These are phyloP conservation scores for Irpex sp. DNA, from an alignment of 1,284 basidiomycete genomes.

Conservation along the genomic window DNA sequence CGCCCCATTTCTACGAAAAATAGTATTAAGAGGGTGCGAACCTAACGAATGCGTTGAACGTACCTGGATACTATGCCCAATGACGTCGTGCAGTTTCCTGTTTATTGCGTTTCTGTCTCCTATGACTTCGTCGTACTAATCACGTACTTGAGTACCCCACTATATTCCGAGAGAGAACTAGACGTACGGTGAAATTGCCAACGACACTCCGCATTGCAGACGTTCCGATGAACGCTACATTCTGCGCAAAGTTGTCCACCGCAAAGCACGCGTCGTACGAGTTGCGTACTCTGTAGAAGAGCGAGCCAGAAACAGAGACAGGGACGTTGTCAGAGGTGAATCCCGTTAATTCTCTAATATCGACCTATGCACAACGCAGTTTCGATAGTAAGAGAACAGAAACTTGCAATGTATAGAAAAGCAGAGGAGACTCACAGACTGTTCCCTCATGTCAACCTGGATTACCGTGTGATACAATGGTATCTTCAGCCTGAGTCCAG, in stretches of 20 bases:
- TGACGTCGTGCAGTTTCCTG: conserved; percentile 39
- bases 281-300: conserved; percentile 46
- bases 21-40: too few species aligned
- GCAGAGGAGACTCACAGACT: conserved; percentile 29
- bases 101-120: conserved; percentile 50
- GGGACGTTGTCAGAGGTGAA: conserved; percentile 54
- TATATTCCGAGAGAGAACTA: conserved; percentile 1
- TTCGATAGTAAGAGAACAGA: background rate
- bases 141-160: background rate
- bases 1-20: conserved; percentile 42
- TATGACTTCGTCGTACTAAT: conserved; percentile 35
- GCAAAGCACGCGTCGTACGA: conserved; percentile 50
- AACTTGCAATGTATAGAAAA: background rate
- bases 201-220: conserved; percentile 48
- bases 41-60: background rate
- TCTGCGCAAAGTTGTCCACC: conserved; percentile 41
- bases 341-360: conserved; percentile 23
- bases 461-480: conserved; percentile 42
- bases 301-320: conserved; percentile 44
- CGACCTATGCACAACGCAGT: background rate
- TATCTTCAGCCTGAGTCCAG: conserved; percentile 42
- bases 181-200: conserved; percentile 43
- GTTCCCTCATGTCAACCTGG: conserved; percentile 44
- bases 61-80: conserved; percentile 43
- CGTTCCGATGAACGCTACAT: conserved; percentile 47